Percentiles rank a stretch among this genome's conserved stretches.
phyloP scores from a whole-genome alignment of 2,329 filamentous ascomycete species.

The Trichoderma atrobrunneum region DNA sequence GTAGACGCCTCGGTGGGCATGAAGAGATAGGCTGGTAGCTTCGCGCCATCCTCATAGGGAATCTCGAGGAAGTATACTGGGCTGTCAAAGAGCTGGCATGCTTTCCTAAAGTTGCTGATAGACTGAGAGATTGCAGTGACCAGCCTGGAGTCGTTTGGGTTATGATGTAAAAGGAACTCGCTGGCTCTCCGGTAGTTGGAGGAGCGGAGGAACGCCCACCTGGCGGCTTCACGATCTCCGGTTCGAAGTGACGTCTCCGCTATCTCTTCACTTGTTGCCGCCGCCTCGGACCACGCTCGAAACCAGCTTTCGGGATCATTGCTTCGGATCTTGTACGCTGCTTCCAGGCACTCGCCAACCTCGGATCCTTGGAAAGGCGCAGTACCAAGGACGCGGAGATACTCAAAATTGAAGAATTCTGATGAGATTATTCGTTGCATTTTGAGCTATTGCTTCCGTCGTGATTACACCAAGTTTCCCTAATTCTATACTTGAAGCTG shows the following conservation, averaged over 20 bases:
- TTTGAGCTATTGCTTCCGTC: neutral
- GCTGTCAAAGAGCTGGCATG: neutral
- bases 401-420: slow-evolving; percentile 7
- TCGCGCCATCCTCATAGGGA: neutral
- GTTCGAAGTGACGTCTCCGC: neutral
- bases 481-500: neutral
- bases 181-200: neutral
- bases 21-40: neutral
- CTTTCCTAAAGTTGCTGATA: neutral
- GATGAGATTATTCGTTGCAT: neutral
- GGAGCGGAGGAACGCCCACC: neutral
- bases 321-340: neutral
- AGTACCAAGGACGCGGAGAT: neutral
- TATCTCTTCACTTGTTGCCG: neutral
- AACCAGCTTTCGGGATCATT: neutral
- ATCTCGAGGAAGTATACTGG: neutral
- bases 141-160: neutral
- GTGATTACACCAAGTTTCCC: neutral
- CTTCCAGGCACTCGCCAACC: neutral
- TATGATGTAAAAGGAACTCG: neutral
- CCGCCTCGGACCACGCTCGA: neutral
- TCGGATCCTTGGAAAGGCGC: neutral
- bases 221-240: neutral
- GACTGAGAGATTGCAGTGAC: neutral
- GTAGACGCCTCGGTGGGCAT: neutral